Evolutionary conservation across 2,329 filamentous ascomycete species (phyloP).

Genomic region (Fusarium lyarnte): DNA sequence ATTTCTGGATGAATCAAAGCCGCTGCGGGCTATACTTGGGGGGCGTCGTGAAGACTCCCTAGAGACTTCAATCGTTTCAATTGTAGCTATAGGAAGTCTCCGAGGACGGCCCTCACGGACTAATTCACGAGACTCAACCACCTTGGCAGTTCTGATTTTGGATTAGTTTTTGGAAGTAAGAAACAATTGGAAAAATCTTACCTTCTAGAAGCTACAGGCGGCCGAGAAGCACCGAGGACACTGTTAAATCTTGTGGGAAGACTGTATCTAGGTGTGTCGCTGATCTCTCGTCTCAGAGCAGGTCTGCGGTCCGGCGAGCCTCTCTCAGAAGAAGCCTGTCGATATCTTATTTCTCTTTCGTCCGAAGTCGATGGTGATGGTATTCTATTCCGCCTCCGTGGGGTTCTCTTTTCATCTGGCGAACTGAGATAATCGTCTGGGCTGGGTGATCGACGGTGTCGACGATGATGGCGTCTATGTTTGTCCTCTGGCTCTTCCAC

Average conservation of each 20-base stretch:
- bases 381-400: slow-evolving; percentile 35
- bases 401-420: slow-evolving; percentile 37
- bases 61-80: slow-evolving; percentile 34
- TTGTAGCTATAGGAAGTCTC: slow-evolving; percentile 14
- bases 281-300: slow-evolving; percentile 43
- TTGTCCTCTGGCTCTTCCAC: slow-evolving; percentile 44
- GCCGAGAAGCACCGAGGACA: slow-evolving; percentile 48
- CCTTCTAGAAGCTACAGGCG: slow-evolving; percentile 49
- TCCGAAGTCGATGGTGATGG: slow-evolving; percentile 39
- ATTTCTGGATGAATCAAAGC: slow-evolving; percentile 42
- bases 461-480: slow-evolving; percentile 29
- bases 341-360: slow-evolving; percentile 38
- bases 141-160: slow-evolving; percentile 32
- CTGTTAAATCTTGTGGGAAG: slow-evolving; percentile 40
- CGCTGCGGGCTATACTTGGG: slow-evolving; percentile 42
- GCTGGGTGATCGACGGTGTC: slow-evolving; percentile 33
- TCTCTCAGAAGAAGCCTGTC: slow-evolving; percentile 42
- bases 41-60: slow-evolving; percentile 42
- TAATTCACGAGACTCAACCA: slow-evolving; percentile 38
- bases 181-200: slow-evolving; percentile 16
- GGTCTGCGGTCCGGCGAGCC: slow-evolving; percentile 44
- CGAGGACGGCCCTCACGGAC: slow-evolving; percentile 38
- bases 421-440: slow-evolving; percentile 43
- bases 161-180: slow-evolving; percentile 6
- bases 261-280: slow-evolving; percentile 44